These are phyloP conservation scores for Aureobasidium sp. DNA, from an alignment of 2,329 filamentous ascomycete genomes.

Conservation along the genomic window DNA sequence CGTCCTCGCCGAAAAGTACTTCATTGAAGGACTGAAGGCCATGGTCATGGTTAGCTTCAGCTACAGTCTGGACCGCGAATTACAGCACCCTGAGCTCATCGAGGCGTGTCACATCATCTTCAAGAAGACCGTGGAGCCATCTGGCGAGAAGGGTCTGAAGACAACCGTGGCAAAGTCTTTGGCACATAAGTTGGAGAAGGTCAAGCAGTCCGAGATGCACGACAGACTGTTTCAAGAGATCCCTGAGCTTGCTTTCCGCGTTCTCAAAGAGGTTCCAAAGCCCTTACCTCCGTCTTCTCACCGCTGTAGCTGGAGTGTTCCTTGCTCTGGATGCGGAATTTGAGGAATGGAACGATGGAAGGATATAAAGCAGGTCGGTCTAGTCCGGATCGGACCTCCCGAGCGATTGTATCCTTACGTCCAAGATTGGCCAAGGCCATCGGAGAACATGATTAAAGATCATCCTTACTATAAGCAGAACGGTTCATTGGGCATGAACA, in stretches of 20 bases:
- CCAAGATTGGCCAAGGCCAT: too few relatives aligned
- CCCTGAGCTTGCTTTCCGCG: neutral
- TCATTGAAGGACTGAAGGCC: neutral
- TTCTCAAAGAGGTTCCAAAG: neutral
- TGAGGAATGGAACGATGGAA: too few relatives aligned
- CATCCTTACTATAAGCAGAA: too few relatives aligned
- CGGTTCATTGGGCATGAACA: too few relatives aligned
- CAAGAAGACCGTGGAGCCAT: neutral
- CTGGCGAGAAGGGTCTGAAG: neutral
- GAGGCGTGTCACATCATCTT: neutral
- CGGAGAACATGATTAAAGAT: too few relatives aligned
- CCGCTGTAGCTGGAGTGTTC: too few relatives aligned
- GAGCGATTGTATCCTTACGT: too few relatives aligned
- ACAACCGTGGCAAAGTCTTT: neutral
- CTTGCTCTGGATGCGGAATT: too few relatives aligned
- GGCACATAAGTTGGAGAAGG: neutral
- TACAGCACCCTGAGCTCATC: neutral
- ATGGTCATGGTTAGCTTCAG: neutral
- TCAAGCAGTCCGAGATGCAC: neutral
- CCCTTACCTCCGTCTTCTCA: neutral
- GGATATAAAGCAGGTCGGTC: too few relatives aligned
- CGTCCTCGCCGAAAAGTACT: neutral
- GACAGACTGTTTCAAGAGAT: neutral
- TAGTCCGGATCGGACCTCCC: too few relatives aligned
- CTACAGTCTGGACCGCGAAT: neutral